Evolutionary conservation across 768 basidiomycete genomes (phyloP).

Genomic region (Suillus placidus): DNA sequence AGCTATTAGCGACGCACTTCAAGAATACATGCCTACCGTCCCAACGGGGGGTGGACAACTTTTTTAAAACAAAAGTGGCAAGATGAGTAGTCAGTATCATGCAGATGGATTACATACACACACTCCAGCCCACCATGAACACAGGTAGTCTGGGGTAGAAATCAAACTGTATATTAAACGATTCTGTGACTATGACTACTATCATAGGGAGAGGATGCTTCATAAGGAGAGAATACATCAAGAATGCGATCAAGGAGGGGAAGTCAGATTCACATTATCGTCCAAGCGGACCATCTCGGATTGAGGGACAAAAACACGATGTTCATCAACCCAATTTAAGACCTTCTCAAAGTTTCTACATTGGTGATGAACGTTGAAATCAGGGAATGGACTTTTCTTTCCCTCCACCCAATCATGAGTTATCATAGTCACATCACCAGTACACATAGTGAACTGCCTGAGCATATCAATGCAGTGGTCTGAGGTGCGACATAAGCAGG

Average conservation of each 20-base stretch:
- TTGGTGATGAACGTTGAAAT: constrained; percentile 3
- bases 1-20: no score
- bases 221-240: not conserved
- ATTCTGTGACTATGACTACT: no score
- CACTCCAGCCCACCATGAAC: no score
- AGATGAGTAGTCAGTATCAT: no score
- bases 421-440: constrained; percentile 13
- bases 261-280: not conserved
- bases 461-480: constrained; percentile 16
- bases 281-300: not conserved
- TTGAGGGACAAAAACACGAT: not conserved
- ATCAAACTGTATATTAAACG: no score
- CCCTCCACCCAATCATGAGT: constrained; percentile 15
- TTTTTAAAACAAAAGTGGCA: no score
- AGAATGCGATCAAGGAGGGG: not conserved
- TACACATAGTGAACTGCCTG: constrained; percentile 16
- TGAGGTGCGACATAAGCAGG: not conserved
- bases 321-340: not conserved
- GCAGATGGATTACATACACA: no score
- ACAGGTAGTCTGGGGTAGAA: no score
- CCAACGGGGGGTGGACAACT: no score
- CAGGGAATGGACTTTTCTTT: not conserved
- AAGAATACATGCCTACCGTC: no score
- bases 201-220: not conserved
- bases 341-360: constrained; percentile 3